These are phyloP conservation scores for Plasmopara halstedii DNA, from an alignment of 352 stramenopile genomes.

Conservation along the genomic window DNA sequence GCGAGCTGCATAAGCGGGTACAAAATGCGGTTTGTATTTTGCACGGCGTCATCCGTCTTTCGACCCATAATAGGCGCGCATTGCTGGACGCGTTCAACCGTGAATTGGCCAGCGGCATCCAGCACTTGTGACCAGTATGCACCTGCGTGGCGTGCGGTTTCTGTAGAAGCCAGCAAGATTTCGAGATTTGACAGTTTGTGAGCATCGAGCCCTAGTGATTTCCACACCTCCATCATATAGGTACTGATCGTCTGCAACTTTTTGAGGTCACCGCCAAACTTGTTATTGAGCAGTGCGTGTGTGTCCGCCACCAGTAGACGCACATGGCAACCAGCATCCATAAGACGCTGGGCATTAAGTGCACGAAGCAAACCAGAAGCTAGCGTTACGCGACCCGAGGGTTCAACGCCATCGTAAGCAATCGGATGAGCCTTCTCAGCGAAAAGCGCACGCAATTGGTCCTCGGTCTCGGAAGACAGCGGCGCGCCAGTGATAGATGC, in stretches of 20 bases:
- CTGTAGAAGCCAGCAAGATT: conserved; percentile 96
- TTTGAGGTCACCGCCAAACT: conserved; percentile 96
- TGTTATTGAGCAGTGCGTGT: conserved; percentile 99
- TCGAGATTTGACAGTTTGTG: conserved; percentile 89
- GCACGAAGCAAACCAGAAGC: conserved; percentile 91
- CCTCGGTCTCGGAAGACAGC: conserved; percentile 36
- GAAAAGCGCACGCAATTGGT: conserved; percentile 77
- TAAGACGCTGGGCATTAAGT: conserved; percentile 92
- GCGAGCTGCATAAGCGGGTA: conserved; percentile 98
- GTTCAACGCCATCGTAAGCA: conserved; percentile 98
- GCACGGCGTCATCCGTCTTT: conserved; percentile 66
- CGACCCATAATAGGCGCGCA: conserved; percentile 99
- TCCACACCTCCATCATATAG: conserved; percentile 99
- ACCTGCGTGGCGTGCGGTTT: conserved; percentile 84
- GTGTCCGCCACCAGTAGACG: conserved; percentile 98
- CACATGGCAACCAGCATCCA: conserved; percentile 90
- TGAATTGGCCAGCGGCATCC: conserved; percentile 85
- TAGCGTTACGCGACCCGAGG: conserved; percentile 97
- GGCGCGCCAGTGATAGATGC: conserved; percentile 42
- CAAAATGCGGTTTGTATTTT: conserved; percentile 91
- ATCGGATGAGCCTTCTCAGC: conserved; percentile 78
- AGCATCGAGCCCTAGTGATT: conserved; percentile 94
- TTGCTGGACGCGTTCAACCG: conserved; percentile 92
- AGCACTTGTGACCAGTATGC: conserved; percentile 92
- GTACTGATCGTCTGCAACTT: conserved; percentile 92